A percentile compares a stretch with the other conserved stretches of the same genome.
phyloP scores from a whole-genome alignment of 164 flowering plant genomes.

The Nymphaea colorata region DNA sequence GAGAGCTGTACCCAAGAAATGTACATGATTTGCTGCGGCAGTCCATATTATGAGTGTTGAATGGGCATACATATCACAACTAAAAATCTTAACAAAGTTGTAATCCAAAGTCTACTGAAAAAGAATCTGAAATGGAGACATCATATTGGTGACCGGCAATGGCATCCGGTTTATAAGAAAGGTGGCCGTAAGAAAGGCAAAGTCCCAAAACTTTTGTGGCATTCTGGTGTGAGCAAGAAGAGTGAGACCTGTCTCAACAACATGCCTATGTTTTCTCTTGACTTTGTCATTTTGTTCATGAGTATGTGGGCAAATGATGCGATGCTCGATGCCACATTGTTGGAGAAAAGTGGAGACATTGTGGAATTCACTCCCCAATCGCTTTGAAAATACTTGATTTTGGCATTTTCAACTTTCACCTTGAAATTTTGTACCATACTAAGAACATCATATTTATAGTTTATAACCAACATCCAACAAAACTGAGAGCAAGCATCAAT shows the following conservation, averaged over 20 bases:
- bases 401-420: no score
- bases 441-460: no score
- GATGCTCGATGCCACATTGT: not conserved
- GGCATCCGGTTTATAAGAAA: not conserved
- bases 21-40: not conserved
- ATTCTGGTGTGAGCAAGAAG: not conserved
- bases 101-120: not conserved
- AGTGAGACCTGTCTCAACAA: not conserved
- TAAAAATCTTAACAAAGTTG: not conserved
- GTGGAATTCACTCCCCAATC: not conserved
- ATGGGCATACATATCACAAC: not conserved
- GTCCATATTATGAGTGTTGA: not conserved
- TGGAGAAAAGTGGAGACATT: not conserved
- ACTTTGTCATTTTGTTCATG: not conserved
- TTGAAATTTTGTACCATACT: no score
- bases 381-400: no score
- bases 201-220: not conserved
- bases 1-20: not conserved
- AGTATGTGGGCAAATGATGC: not conserved
- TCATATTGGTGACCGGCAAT: not conserved
- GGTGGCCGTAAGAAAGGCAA: not conserved
- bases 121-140: not conserved
- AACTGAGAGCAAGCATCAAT: no score
- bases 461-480: no score
- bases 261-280: not conserved